These are phyloP conservation scores for Fusarium sp. DNA, from an alignment of 2,329 filamentous ascomycete species.

Conservation along the genomic window DNA sequence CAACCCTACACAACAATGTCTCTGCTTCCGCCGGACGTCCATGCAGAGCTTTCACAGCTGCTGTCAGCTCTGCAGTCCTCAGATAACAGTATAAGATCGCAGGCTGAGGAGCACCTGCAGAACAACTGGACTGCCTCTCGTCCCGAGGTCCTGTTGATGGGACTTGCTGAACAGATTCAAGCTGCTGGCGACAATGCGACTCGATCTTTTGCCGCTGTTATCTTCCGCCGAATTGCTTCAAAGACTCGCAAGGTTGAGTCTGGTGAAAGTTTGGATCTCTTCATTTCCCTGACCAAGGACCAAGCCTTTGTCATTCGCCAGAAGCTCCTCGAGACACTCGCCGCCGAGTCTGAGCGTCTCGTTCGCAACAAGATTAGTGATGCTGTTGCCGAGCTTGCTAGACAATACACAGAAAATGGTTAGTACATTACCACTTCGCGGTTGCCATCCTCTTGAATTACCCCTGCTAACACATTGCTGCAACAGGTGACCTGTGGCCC, in stretches of 20 bases:
- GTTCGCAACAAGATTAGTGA: constrained; percentile 97
- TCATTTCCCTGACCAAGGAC: constrained; percentile 81
- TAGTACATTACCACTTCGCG: constrained; percentile 55
- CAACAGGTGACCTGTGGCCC: constrained; percentile 84
- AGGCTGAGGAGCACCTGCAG: constrained; percentile 91
- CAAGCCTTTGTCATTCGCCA: constrained; percentile 85
- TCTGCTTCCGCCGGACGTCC: constrained; percentile 85
- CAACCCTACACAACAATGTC: constrained; percentile 73
- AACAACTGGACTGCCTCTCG: constrained; percentile 88
- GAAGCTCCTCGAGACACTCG: constrained; percentile 85
- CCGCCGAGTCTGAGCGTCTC: constrained; percentile 77
- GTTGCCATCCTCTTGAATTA: neutral
- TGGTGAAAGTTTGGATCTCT: constrained; percentile 84
- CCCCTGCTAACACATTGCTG: constrained; percentile 36
- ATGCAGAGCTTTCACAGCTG: constrained; percentile 87
- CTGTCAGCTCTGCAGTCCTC: constrained; percentile 89
- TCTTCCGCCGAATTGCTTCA: constrained; percentile 93
- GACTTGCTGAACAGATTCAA: constrained; percentile 91
- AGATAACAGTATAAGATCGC: constrained; percentile 87
- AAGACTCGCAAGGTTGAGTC: constrained; percentile 85
- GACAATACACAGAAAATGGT: constrained; percentile 96
- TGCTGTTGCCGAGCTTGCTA: constrained; percentile 94
- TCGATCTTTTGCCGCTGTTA: constrained; percentile 91
- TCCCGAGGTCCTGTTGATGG: constrained; percentile 93
- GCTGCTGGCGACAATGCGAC: constrained; percentile 82